Conservation (phyloP, 192 early-diverging fungal species). For the Mortierella alpina region DNA sequence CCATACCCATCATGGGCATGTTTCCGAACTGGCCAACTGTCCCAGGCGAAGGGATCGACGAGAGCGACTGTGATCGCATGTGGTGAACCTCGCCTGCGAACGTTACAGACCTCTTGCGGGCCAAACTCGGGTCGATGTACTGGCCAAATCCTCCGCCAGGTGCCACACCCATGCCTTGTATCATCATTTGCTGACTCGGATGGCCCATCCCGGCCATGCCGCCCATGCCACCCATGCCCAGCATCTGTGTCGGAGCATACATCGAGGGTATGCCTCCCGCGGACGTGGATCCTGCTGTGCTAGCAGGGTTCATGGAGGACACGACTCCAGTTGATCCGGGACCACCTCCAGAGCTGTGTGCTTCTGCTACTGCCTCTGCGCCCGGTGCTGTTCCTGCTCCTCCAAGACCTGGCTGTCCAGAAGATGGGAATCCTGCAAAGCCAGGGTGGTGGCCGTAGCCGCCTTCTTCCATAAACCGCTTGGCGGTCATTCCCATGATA, state of each 20-base stretch:
- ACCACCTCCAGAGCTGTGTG: conserved; percentile 1
- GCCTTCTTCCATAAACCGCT: conserved; percentile 42
- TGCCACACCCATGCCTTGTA: conserved; percentile 17
- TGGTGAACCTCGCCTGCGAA: conserved; percentile 44
- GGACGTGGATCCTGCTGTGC: conserved; percentile 16
- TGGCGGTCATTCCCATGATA: conserved; percentile 39
- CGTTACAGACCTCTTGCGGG: conserved; percentile 34
- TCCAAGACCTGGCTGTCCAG: not conserved
- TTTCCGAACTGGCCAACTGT: conserved; percentile 19
- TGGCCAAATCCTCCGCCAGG: conserved; percentile 16
- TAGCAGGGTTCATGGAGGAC: conserved; percentile 4
- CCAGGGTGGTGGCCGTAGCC: conserved; percentile 17
- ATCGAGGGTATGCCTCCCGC: conserved; percentile 20
- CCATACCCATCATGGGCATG: conserved; percentile 39
- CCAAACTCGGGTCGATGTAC: conserved; percentile 30
- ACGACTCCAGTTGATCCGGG: conserved; percentile 4
- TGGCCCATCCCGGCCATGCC: conserved; percentile 28
- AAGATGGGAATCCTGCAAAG: conserved; percentile 21
- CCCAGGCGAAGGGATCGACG: conserved; percentile 32
- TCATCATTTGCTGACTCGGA: conserved; percentile 30
- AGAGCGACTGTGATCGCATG: conserved; percentile 39
- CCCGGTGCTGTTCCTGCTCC: not conserved
- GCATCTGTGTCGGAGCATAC: conserved; percentile 34
- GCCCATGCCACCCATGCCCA: conserved; percentile 26
- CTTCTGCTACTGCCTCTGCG: not conserved